These are phyloP conservation scores for Lithocarpus polystachyus DNA, from an alignment of 306 rosid species.

Conservation along the genomic window DNA sequence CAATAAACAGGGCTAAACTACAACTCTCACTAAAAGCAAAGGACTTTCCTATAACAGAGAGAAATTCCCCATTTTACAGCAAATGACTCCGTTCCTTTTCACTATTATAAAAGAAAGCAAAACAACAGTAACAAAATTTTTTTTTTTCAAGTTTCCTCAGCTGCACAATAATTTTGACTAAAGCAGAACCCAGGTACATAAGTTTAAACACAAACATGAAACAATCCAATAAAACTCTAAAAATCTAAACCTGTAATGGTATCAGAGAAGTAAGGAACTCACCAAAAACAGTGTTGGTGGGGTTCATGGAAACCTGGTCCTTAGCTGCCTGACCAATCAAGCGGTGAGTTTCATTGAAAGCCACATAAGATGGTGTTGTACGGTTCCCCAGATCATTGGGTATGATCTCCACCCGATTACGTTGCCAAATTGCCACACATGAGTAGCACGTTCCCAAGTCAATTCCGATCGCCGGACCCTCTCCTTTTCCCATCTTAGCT, in stretches of 20 bases:
- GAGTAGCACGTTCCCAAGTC: constrained; percentile 54
- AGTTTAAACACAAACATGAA: not conserved
- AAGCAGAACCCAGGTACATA: not conserved
- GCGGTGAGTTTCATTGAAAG: constrained; percentile 46
- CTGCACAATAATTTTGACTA: no score
- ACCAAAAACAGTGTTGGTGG: constrained; percentile 45
- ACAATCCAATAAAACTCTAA: not conserved
- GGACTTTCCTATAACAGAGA: no score
- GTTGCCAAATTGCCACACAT: constrained; percentile 53
- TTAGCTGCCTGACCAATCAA: constrained; percentile 37
- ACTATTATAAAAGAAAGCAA: no score
- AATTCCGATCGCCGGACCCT: constrained; percentile 52
- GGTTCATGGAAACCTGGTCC: constrained; percentile 45
- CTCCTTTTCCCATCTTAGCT: constrained; percentile 37
- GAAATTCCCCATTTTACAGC: no score
- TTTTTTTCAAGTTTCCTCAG: no score
- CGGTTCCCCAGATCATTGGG: constrained; percentile 52
- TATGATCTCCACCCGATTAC: constrained; percentile 51
- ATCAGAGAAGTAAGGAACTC: not conserved
- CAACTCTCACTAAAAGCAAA: no score
- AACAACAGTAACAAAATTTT: no score
- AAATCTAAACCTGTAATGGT: no score
- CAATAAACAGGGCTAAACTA: no score
- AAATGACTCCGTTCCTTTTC: no score
- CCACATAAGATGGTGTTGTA: constrained; percentile 52